Conservation (phyloP, 352 stramenopile genomes). For the Phytopythium oedochilum region DNA sequence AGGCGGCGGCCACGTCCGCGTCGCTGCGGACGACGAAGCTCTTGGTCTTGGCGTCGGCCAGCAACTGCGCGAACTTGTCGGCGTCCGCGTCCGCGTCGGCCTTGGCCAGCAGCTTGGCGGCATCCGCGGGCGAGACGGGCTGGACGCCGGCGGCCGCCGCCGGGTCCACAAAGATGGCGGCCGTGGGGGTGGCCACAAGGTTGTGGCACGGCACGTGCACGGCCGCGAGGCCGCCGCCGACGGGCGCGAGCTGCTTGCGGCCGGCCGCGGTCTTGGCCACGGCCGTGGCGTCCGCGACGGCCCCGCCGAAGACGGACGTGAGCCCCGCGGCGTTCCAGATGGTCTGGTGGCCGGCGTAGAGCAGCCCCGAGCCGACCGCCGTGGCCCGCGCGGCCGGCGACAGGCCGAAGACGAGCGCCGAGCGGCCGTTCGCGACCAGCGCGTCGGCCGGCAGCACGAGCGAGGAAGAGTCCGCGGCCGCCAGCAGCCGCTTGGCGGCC, state of each 20-base stretch:
- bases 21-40: slow-evolving; percentile 63
- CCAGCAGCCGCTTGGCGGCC: slow-evolving; percentile 73
- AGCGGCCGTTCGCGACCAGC: slow-evolving; percentile 56
- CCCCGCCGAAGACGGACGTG: slow-evolving; percentile 69
- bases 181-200: slow-evolving; percentile 57
- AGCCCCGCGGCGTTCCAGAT: slow-evolving; percentile 68
- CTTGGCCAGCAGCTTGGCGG: slow-evolving; percentile 39
- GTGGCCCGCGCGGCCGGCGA: slow-evolving; percentile 43
- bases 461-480: slow-evolving; percentile 43
- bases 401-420: slow-evolving; percentile 67
- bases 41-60: slow-evolving; percentile 60
- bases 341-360: slow-evolving; percentile 65
- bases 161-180: slow-evolving; percentile 54
- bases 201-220: slow-evolving; percentile 79
- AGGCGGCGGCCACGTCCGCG: slow-evolving; percentile 44
- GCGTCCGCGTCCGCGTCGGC: slow-evolving; percentile 38
- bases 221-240: slow-evolving; percentile 37
- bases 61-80: slow-evolving; percentile 61
- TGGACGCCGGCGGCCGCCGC: slow-evolving; percentile 54
- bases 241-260: slow-evolving; percentile 42
- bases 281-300: slow-evolving; percentile 39
- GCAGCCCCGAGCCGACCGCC: slow-evolving; percentile 51
- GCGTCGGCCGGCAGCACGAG: slow-evolving; percentile 54
- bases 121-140: slow-evolving; percentile 51
- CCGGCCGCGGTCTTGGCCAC: slow-evolving; percentile 23